Evolutionary conservation across 2,329 filamentous ascomycete species (phyloP), one percentile per base, ranked within the genome.

Genomic region (Amauroascus verrucosus): DNA sequence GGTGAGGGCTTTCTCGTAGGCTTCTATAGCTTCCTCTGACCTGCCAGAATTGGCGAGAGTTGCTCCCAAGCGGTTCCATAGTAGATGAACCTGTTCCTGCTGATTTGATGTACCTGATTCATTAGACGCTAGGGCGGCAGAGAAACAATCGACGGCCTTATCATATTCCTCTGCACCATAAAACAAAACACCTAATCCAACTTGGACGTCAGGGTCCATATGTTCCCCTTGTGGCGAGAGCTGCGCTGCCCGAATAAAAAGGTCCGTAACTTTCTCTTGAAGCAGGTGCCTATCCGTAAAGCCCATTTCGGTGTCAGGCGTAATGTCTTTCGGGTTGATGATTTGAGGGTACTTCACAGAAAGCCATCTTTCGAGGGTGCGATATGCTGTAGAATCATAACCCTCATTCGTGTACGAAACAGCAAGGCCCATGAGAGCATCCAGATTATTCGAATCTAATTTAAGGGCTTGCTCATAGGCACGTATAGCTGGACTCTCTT

Each of bases 381-480:
- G 83, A 75, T 97, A 98, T 46, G 93, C 91, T 18, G 90, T 95
- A 65, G 86, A 91, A 71, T 98, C 93, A 72, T 97, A 98, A 58
- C 91, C 93, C 73, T 98, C 93, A 72, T 98, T 98, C 46, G 93
- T 98, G 71, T 98, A 98, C 4, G 88, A 95, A 18, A 98, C 91
- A 13, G 91, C 89, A 50, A 98, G 75, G 1, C 88, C 90, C 91
- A 98, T 97, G 44, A 98, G 78, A 0, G 90, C 91, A 56, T 87
- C 81, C 18, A 94, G 78, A 65, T 95, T 96, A 63, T 82, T 84
- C 0, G 89, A 84, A 63, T 97, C 90, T 26, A 93, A 76, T 69
- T 90, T 91, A 58, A 96, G 73, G 0, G 91, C 89, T 67, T 93
- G 86, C 70, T 97, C 91, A 56, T 97, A 76, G 2, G 93, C 93